Base-by-base conservation (phyloP, 2,329 filamentous ascomycete species). In the Cladosporium sp. region DNA sequence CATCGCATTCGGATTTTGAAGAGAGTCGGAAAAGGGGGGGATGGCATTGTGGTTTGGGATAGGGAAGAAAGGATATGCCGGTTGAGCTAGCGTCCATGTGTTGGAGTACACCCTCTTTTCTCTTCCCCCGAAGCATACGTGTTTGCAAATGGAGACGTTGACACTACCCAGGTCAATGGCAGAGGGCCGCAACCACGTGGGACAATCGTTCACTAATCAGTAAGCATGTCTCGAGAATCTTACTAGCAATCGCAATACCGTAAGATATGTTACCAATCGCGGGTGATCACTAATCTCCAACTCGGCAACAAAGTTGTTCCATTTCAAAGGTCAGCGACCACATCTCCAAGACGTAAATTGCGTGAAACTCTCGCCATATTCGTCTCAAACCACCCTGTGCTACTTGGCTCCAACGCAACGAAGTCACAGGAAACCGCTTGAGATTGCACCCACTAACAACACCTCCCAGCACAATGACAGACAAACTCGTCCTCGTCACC, bases 1-100 rank as follows among this genome's bases (percentile, higher is more conserved):
- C 83, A 86, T 74, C 79, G 84, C 2, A 81, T 86, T 21, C 66
- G 83, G 63, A 82, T 84, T 66, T 82, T 85, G 68, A 82, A 79
- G 67, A 77, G 77, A 66, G 78, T 75, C 21, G 11, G 18, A 14
- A 46, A 32, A n/a, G 23, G 18, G 10, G 49, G 68, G 5, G 72
- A 75, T 43, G 66, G 64, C 5, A 77, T 79, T 26, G 69, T 80
- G 36, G 78, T 86, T 2, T 86, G 84, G 84, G 82, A 86, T 69
- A 76, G 84, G 43, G 57, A 65, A 23, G 30, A 54, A 32, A 54
- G 54, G 49, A 30, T 64, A 21, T 62, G 49, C 39, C 39, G 21
- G 39, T n/a, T 46, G 39, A 21, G 39, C 13, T 46, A 46, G 36
- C 34, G 7, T 39, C 16, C 34, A 39, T 18, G 16, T n/a, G 16